Evolutionary conservation across 305 asterid genomes (phyloP).

Genomic region (Petunia hybrid): DNA sequence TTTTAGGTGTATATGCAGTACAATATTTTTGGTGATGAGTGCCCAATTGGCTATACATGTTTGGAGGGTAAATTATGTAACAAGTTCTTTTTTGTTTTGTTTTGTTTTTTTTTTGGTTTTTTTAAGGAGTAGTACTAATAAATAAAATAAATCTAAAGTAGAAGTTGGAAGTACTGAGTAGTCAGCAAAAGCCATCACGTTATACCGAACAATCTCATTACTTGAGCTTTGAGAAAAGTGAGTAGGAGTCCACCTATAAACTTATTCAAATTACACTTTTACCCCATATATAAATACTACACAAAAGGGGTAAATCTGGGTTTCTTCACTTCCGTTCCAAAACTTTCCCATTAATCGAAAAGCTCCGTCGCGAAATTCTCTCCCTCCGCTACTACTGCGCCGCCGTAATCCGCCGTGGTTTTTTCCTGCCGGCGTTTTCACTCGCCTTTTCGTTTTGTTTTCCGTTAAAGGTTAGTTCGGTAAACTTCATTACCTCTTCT

Average conservation of each 20-base stretch:
- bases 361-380: conserved; percentile 12
- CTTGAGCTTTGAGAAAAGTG: background rate
- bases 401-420: background rate
- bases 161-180: no score
- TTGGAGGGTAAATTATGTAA: no score
- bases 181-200: background rate
- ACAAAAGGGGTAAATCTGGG: conserved; percentile 20
- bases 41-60: no score
- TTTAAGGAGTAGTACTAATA: no score
- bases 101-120: no score
- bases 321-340: background rate
- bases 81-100: no score
- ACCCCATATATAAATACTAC: conserved; percentile 4
- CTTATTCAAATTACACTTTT: conserved; percentile 21
- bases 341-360: conserved; percentile 26
- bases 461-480: background rate
- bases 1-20: no score
- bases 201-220: background rate
- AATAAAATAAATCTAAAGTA: no score
- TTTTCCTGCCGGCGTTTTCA: background rate
- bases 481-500: conserved; percentile 13
- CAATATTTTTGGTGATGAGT: no score
- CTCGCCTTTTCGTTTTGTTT: background rate
- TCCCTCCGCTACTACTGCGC: background rate
- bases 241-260: conserved; percentile 4